Conservation (phyloP, 2,329 filamentous ascomycete genomes). For the Fusarium compactum region DNA sequence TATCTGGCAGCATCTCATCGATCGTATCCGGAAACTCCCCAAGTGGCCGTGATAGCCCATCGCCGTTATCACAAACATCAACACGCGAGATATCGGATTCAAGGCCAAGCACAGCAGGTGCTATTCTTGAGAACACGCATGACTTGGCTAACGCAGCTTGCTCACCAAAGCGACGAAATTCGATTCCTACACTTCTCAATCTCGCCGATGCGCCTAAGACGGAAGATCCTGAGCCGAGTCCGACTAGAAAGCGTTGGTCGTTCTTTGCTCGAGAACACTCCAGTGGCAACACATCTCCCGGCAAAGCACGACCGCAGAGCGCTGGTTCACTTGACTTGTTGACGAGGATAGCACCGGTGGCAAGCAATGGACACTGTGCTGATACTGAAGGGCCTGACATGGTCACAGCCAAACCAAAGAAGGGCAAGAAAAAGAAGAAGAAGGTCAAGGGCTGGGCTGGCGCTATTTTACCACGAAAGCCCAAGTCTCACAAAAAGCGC, state of each 20-base stretch:
- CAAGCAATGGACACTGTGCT: conserved; percentile 54
- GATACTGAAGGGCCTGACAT: conserved; percentile 39
- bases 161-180: conserved; percentile 67
- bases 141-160: conserved; percentile 41
- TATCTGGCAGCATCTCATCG: conserved; percentile 84
- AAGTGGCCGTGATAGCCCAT: conserved; percentile 56
- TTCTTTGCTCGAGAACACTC: conserved; percentile 72
- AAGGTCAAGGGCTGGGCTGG: conserved; percentile 81
- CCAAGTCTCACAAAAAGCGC: conserved; percentile 62
- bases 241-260: conserved; percentile 70
- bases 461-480: conserved; percentile 73
- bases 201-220: conserved; percentile 53
- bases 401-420: conserved; percentile 45
- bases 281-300: conserved; percentile 59
- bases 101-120: conserved; percentile 77
- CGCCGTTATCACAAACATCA: conserved; percentile 54
- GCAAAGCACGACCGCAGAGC: conserved; percentile 61
- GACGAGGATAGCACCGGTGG: conserved; percentile 49
- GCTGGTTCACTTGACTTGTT: conserved; percentile 59
- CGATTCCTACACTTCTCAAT: conserved; percentile 66
- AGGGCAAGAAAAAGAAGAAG: conserved; percentile 64
- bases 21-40: conserved; percentile 71
- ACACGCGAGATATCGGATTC: conserved; percentile 60
- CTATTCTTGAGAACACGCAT: conserved; percentile 68
- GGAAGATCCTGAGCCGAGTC: conserved; percentile 58